phyloP scores from a whole-genome alignment of 2,329 filamentous ascomycete genomes.

The Botrytis pseudocinerea region DNA sequence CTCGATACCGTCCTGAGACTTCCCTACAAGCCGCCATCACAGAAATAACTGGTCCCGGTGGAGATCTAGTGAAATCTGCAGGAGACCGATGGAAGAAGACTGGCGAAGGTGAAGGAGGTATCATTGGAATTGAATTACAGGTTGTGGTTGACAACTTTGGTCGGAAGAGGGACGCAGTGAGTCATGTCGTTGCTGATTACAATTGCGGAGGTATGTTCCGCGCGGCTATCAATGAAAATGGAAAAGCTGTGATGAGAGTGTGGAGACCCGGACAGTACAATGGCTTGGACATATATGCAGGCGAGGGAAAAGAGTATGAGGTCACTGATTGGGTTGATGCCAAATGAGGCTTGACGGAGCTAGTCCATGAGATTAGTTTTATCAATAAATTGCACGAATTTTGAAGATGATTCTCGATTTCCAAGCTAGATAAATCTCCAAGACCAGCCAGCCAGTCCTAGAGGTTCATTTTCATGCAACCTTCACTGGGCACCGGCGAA shows the following conservation, averaged over 20 bases:
- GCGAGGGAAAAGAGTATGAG: slow-evolving; percentile 40
- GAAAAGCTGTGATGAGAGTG: slow-evolving; percentile 57
- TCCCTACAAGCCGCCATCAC: slow-evolving; percentile 60
- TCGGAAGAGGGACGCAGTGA: slow-evolving; percentile 44
- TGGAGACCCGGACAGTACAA: slow-evolving; percentile 46
- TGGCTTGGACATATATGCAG: slow-evolving; percentile 39
- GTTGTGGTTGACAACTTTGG: slow-evolving; percentile 48
- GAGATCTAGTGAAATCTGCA: slow-evolving; percentile 73
- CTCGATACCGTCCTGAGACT: slow-evolving; percentile 54
- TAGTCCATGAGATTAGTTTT: neutral
- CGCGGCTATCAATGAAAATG: slow-evolving; percentile 69
- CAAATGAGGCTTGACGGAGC: neutral
- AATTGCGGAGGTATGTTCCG: slow-evolving; percentile 90
- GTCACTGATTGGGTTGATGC: slow-evolving; percentile 33
- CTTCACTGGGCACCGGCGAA: neutral
- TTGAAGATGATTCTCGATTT: neutral
- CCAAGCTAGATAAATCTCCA: neutral
- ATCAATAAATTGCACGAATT: neutral
- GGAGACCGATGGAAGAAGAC: slow-evolving; percentile 70
- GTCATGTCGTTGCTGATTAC: slow-evolving; percentile 69
- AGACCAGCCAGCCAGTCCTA: neutral
- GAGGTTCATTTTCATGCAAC: neutral
- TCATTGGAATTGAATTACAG: slow-evolving; percentile 75
- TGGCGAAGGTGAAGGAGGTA: slow-evolving; percentile 79
- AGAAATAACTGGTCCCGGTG: slow-evolving; percentile 67